A percentile compares a stretch with the other conserved stretches of the same genome.
phyloP scores from a whole-genome alignment of 768 basidiomycete species.

The Pisolithus orientalis region DNA sequence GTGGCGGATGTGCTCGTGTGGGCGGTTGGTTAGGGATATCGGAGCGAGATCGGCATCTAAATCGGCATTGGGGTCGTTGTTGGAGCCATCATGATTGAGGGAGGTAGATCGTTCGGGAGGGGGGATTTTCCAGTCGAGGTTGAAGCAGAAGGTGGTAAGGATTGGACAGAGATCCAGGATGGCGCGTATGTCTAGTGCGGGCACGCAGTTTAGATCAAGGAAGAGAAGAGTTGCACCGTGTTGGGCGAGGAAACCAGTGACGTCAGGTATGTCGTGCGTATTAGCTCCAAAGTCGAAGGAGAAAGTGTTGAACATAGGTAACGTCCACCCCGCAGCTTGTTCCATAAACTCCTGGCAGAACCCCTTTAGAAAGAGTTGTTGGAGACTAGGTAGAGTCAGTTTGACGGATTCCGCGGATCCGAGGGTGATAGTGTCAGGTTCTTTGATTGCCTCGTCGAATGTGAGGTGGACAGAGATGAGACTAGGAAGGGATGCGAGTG shows the following conservation, averaged over 20 bases:
- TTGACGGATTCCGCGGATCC: slow-evolving; percentile 57
- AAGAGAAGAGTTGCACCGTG: slow-evolving; percentile 56
- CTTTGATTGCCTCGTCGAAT: slow-evolving; percentile 28
- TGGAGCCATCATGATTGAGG: slow-evolving; percentile 3
- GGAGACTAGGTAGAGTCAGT: slow-evolving; percentile 47
- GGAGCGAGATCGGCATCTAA: slow-evolving; percentile 25
- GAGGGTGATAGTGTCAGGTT: slow-evolving; percentile 43
- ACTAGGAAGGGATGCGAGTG: slow-evolving; percentile 53
- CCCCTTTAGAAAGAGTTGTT: slow-evolving; percentile 59
- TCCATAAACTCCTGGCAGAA: slow-evolving; percentile 62
- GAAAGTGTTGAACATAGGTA: slow-evolving; percentile 54
- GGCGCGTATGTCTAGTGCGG: slow-evolving; percentile 47
- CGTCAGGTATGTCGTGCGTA: slow-evolving; percentile 47
- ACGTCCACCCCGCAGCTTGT: slow-evolving; percentile 58
- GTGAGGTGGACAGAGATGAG: slow-evolving; percentile 54
- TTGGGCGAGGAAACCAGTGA: slow-evolving; percentile 48
- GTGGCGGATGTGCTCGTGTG: slow-evolving; percentile 50
- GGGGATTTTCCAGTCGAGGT: slow-evolving; percentile 64
- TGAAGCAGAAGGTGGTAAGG: slow-evolving; percentile 62
- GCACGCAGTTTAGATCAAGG: slow-evolving; percentile 61
- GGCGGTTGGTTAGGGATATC: slow-evolving; percentile 39
- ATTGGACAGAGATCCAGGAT: slow-evolving; percentile 61
- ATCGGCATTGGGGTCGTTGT: slow-evolving; percentile 9
- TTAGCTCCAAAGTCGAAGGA: slow-evolving; percentile 43
- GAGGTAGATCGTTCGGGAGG: slow-evolving; percentile 5